These are phyloP conservation scores for Trichoderma sp. DNA, from an alignment of 2,329 filamentous ascomycete species.

Conservation along the genomic window DNA sequence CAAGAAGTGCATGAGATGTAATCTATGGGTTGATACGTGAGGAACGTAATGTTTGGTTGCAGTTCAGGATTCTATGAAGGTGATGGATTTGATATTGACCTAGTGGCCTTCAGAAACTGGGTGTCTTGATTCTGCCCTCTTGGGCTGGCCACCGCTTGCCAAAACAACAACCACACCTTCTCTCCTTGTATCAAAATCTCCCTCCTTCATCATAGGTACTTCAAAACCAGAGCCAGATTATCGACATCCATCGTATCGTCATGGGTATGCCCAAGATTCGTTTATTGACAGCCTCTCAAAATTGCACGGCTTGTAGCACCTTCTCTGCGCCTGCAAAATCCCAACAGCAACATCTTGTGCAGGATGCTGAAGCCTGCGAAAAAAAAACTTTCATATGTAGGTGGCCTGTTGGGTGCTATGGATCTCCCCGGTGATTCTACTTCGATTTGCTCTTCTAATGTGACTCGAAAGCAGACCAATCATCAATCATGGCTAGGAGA, in stretches of 20 bases:
- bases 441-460: background rate
- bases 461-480: background rate
- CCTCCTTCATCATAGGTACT: background rate
- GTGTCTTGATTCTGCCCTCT: background rate
- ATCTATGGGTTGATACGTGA: too few species aligned
- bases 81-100: too few species aligned
- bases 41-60: too few species aligned
- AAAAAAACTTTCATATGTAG: background rate
- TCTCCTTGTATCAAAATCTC: background rate
- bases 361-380: background rate
- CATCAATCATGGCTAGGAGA: too few species aligned
- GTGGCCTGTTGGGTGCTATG: background rate
- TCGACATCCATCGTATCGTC: background rate
- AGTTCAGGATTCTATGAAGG: too few species aligned
- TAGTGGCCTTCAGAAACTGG: too few species aligned
- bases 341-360: background rate
- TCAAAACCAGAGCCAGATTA: background rate
- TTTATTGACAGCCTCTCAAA: background rate
- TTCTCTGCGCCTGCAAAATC: background rate
- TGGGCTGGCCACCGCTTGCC: background rate
- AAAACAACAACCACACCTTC: background rate
- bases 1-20: too few species aligned
- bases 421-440: background rate
- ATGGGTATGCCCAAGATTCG: background rate
- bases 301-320: background rate